Conservation (phyloP, 148 eudicot species). For the Salicornia ramosissima region DNA sequence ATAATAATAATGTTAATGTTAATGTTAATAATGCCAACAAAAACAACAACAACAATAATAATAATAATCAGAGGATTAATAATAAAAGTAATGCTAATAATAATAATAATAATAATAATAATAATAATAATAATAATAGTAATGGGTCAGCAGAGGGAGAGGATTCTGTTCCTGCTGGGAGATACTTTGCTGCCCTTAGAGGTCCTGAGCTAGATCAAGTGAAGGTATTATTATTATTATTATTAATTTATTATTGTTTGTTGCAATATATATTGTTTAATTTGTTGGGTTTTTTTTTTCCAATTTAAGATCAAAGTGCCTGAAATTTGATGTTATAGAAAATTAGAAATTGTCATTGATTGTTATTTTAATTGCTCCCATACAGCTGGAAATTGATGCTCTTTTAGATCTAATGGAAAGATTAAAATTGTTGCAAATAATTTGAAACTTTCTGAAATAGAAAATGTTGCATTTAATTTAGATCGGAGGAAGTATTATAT, state of each 20-base stretch:
- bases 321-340: too few relatives aligned
- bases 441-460: too few relatives aligned
- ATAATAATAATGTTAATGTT: conserved; percentile 19
- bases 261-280: background rate
- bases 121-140: conserved; percentile 18
- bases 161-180: conserved; percentile 86
- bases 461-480: too few relatives aligned
- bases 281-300: too few relatives aligned
- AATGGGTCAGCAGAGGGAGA: conserved; percentile 32
- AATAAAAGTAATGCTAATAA: conserved; percentile 3
- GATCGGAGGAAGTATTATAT: too few relatives aligned
- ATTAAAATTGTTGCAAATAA: too few relatives aligned
- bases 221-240: conserved; percentile 45
- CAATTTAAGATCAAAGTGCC: too few relatives aligned
- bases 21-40: conserved; percentile 19
- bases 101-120: conserved; percentile 15
- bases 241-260: background rate
- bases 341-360: too few relatives aligned
- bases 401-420: too few relatives aligned
- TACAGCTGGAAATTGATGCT: too few relatives aligned
- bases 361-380: too few relatives aligned
- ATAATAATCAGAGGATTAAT: too few relatives aligned
- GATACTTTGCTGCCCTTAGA: conserved; percentile 94
- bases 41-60: conserved; percentile 15
- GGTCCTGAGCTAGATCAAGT: conserved; percentile 97